These are phyloP conservation scores for Trichoderma guizhouense DNA, from an alignment of 2,329 filamentous ascomycete species.

Conservation along the genomic window DNA sequence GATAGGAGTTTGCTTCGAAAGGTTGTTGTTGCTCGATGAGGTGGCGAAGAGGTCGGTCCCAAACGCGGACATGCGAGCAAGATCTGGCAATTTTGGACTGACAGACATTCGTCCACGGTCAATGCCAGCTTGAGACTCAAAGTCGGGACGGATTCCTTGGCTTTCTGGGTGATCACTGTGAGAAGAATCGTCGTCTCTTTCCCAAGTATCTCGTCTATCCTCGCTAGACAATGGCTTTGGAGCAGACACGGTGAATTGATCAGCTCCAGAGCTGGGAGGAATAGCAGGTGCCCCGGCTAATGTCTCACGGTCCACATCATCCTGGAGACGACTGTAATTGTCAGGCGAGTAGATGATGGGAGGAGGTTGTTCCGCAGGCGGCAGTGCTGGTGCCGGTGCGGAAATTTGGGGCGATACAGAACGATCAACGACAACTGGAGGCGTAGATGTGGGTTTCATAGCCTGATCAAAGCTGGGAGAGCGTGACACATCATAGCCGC, in stretches of 20 bases:
- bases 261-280: slow-evolving; percentile 34
- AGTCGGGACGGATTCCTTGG: slow-evolving; percentile 19
- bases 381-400: background rate
- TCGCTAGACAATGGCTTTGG: background rate
- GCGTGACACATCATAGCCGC: slow-evolving; percentile 4
- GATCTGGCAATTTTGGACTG: slow-evolving; percentile 12
- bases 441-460: slow-evolving; percentile 3
- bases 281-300: slow-evolving; percentile 56
- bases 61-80: slow-evolving; percentile 59
- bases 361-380: slow-evolving; percentile 42
- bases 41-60: slow-evolving; percentile 52
- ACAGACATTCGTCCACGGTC: slow-evolving; percentile 8
- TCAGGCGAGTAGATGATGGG: slow-evolving; percentile 72
- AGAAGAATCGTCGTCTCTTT: slow-evolving; percentile 14
- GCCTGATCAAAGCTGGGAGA: slow-evolving; percentile 13
- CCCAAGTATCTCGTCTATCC: slow-evolving; percentile 17
- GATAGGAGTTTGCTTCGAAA: background rate
- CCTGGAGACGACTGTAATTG: slow-evolving; percentile 69
- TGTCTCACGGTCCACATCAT: slow-evolving; percentile 60
- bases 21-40: background rate
- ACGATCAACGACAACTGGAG: background rate
- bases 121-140: slow-evolving; percentile 17
- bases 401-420: background rate
- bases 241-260: slow-evolving; percentile 29
- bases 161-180: background rate